phyloP scores from a whole-genome alignment of 164 flowering plant species.

The Annona squamosa region DNA sequence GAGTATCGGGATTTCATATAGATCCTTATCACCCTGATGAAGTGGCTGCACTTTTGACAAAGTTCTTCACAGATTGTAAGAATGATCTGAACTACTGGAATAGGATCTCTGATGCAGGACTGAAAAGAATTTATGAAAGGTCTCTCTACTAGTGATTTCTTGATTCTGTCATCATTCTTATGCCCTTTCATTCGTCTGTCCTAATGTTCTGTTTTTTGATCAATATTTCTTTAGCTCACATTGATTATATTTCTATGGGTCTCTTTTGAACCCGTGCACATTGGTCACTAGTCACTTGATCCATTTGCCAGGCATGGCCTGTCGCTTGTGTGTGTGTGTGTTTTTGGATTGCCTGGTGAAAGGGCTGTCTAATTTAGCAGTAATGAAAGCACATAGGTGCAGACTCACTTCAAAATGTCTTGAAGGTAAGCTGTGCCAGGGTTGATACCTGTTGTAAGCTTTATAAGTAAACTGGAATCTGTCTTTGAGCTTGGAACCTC shows the following conservation, averaged over 20 bases:
- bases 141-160: conserved; percentile 8
- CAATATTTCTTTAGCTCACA: background rate
- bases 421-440: too few relatives aligned
- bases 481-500: too few relatives aligned
- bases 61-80: conserved; percentile 59
- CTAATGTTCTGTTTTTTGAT: background rate
- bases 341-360: too few relatives aligned
- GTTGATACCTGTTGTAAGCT: too few relatives aligned
- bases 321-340: too few relatives aligned
- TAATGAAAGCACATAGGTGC: too few relatives aligned
- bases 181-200: background rate
- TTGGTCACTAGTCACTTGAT: background rate
- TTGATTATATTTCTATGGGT: background rate
- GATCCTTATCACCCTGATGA: conserved; percentile 95
- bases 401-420: too few relatives aligned
- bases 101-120: conserved; percentile 54
- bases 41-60: conserved; percentile 42
- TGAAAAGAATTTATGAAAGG: conserved; percentile 73
- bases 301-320: too few relatives aligned
- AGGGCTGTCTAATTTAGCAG: too few relatives aligned
- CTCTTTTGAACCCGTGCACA: background rate
- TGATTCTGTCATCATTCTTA: background rate
- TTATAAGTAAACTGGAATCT: too few relatives aligned
- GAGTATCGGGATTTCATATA: conserved; percentile 83
- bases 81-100: conserved; percentile 66